Percentiles rank a stretch among this genome's conserved stretches.
These are phyloP conservation scores for Nevesoporus exiguus DNA, from an alignment of 768 basidiomycete species.

Conservation along the genomic window DNA sequence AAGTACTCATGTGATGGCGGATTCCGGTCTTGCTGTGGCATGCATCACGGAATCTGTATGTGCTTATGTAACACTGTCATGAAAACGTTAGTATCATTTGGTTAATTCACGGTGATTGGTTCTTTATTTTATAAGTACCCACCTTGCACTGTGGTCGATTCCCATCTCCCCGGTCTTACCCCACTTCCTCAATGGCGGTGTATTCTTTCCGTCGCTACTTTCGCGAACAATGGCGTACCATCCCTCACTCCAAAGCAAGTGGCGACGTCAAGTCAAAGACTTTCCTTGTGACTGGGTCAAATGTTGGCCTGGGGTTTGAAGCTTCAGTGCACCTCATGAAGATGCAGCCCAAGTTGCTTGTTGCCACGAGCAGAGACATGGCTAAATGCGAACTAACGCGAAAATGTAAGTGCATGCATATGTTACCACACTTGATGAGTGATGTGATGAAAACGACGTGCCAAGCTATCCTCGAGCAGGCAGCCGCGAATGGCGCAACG, in stretches of 20 bases:
- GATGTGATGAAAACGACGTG: neutral
- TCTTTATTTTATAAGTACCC: too few relatives aligned
- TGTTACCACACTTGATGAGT: neutral
- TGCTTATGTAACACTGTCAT: too few relatives aligned
- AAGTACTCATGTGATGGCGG: too few relatives aligned
- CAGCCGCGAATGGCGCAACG: neutral
- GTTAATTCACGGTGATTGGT: too few relatives aligned
- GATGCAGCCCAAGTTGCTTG: constrained; percentile 30
- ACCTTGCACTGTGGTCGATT: neutral
- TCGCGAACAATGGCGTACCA: constrained; percentile 22
- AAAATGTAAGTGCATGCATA: constrained; percentile 20
- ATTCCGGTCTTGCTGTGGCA: too few relatives aligned
- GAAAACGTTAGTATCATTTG: too few relatives aligned
- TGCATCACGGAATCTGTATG: too few relatives aligned
- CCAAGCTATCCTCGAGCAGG: constrained; percentile 18
- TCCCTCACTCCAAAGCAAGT: constrained; percentile 12
- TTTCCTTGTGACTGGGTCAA: constrained; percentile 50
- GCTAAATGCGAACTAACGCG: constrained; percentile 24
- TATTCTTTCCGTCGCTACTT: constrained; percentile 14
- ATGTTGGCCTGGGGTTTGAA: constrained; percentile 38
- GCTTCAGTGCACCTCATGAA: constrained; percentile 31
- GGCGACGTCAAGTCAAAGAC: constrained; percentile 44
- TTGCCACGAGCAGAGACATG: constrained; percentile 34
- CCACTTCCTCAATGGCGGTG: constrained; percentile 10
- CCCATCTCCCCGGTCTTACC: neutral